Conservation (phyloP, 495 filamentous ascomycete genomes). For the Letharia columbiana region DNA sequence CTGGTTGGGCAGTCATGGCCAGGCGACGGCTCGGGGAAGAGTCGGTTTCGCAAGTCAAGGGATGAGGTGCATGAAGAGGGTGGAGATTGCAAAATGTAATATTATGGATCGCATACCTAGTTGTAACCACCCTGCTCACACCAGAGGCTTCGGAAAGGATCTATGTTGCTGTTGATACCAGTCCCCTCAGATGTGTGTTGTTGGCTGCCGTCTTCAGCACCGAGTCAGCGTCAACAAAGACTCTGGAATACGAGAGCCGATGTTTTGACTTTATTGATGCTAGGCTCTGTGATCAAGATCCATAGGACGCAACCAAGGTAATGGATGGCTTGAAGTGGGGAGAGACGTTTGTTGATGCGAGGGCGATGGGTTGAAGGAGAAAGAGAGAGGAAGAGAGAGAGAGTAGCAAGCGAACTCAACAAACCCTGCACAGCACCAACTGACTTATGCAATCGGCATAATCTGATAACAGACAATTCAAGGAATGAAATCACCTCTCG, state of each 20-base stretch:
- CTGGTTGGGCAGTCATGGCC: not conserved
- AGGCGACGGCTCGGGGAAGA: not conserved
- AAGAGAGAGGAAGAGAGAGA: conserved; percentile 12
- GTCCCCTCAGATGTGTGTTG: conserved; percentile 3
- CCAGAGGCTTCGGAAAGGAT: conserved; percentile 1
- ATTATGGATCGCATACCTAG: conserved; percentile 17
- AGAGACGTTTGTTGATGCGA: conserved; percentile 18
- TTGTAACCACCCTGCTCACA: not conserved
- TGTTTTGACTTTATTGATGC: not conserved
- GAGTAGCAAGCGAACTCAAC: conserved; percentile 17
- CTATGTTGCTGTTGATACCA: conserved; percentile 4
- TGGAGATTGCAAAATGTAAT: not conserved
- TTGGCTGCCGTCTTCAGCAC: conserved; percentile 12
- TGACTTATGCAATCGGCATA: conserved; percentile 21
- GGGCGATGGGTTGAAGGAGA: conserved; percentile 2
- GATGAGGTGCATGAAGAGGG: conserved; percentile 9
- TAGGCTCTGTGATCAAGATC: not conserved
- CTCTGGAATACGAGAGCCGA: not conserved
- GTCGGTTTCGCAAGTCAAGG: conserved; percentile 13
- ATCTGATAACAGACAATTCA: conserved; percentile 12
- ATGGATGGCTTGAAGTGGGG: conserved; percentile 1
- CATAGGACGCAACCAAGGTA: conserved; percentile 2
- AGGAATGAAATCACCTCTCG: conserved; percentile 1
- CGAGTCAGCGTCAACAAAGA: conserved; percentile 9
- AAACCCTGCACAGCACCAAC: conserved; percentile 8